Conservation (phyloP, 192 early-diverging fungal species). For the Linnemannia zychae region DNA sequence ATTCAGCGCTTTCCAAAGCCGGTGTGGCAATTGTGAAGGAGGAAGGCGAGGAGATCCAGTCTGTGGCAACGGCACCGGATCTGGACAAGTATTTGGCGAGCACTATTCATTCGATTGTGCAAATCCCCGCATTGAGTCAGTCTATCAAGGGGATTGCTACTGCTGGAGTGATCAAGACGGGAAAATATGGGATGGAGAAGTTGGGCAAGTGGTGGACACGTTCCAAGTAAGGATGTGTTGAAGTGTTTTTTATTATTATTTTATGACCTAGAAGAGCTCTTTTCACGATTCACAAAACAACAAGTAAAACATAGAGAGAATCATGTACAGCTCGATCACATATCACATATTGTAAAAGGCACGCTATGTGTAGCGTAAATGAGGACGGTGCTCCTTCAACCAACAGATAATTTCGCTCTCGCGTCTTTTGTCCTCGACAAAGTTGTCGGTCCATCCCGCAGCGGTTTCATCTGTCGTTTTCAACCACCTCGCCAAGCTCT, state of each 20-base stretch:
- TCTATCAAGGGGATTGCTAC: conserved; percentile 93
- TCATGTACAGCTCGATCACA: neutral
- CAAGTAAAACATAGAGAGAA: neutral
- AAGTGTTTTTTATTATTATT: neutral
- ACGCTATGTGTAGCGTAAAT: neutral
- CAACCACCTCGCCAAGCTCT: neutral
- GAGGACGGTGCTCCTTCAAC: neutral
- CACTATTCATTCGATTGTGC: conserved; percentile 74
- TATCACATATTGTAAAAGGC: neutral
- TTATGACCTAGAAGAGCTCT: neutral
- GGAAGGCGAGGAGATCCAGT: conserved; percentile 52
- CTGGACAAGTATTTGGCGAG: conserved; percentile 54
- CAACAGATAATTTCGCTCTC: neutral
- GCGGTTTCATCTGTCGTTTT: neutral
- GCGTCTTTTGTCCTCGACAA: neutral
- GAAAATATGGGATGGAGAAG: conserved; percentile 73
- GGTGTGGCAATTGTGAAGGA: conserved; percentile 50
- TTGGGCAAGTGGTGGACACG: conserved; percentile 67
- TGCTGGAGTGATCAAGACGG: conserved; percentile 79
- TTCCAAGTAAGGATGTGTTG: conserved; percentile 31
- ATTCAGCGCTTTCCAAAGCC: conserved; percentile 47
- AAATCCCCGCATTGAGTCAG: conserved; percentile 89
- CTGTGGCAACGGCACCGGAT: conserved; percentile 44
- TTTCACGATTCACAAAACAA: neutral
- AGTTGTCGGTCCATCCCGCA: neutral